Percentiles rank a stretch among this genome's conserved stretches.
These are phyloP conservation scores for Protostelium mycophagum DNA, from an alignment of 78 protist species.

Conservation along the genomic window DNA sequence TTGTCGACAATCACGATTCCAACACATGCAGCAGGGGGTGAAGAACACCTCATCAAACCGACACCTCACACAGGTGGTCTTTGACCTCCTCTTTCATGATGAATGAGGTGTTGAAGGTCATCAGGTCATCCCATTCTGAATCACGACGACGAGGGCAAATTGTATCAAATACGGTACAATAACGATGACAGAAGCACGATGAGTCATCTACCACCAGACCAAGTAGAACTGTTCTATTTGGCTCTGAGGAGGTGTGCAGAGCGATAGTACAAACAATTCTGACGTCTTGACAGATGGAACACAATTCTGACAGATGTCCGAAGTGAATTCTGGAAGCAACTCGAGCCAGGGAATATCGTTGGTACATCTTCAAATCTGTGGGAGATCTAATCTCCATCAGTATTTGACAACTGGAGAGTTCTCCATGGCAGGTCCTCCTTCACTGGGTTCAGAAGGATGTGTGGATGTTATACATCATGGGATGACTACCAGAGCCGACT, in stretches of 20 bases:
- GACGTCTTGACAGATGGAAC: neutral
- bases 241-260: neutral
- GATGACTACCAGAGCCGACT: constrained; percentile 19
- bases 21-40: neutral
- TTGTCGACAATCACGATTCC: neutral
- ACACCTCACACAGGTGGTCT: neutral
- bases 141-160: neutral
- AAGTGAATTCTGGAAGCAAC: constrained; percentile 4
- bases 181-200: constrained; percentile 23
- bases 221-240: neutral
- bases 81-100: neutral
- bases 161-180: constrained; percentile 18
- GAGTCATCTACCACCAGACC: neutral
- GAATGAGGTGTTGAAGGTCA: neutral
- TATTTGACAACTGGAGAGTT: constrained; percentile 54
- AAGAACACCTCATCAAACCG: neutral
- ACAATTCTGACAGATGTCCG: neutral
- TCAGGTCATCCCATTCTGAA: neutral
- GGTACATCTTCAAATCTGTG: neutral
- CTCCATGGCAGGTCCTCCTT: constrained; percentile 37
- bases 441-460: constrained; percentile 23
- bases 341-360: constrained; percentile 24
- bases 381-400: neutral
- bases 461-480: constrained; percentile 16
- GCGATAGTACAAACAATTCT: neutral